Percentiles rank a stretch among this genome's conserved stretches.
These are phyloP conservation scores for Chrysoporthe cubensis DNA, from an alignment of 2,329 filamentous ascomycete species.

Conservation along the genomic window DNA sequence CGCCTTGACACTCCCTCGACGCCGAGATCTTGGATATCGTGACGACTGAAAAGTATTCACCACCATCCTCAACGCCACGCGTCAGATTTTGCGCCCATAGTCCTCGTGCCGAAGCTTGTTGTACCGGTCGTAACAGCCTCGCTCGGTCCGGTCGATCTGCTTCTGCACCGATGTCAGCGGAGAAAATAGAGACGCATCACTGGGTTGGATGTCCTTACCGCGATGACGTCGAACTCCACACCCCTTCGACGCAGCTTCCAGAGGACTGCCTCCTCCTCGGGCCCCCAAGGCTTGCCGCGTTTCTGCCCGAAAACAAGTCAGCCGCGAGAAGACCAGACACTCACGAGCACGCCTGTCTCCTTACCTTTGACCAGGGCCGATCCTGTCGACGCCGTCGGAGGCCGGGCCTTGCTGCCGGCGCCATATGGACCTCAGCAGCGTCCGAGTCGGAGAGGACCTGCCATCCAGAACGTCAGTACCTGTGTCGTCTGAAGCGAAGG, in stretches of 20 bases:
- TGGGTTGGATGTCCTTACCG: conserved; percentile 1
- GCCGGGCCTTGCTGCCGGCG: background rate
- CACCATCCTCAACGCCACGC: too few relatives aligned
- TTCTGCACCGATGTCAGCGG: background rate
- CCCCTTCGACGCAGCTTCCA: conserved; percentile 26
- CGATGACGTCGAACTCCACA: conserved; percentile 27
- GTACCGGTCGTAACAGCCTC: conserved; percentile 27
- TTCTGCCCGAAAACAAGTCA: conserved; percentile 14
- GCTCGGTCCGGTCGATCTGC: conserved; percentile 26
- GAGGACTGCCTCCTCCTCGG: conserved; percentile 24
- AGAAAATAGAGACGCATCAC: fast-evolving
- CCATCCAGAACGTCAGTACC: background rate
- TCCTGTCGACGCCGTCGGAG: conserved; percentile 3
- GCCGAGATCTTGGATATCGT: too few relatives aligned
- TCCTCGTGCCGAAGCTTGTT: conserved; percentile 28
- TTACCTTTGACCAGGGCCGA: conserved; percentile 29
- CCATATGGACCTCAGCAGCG: background rate
- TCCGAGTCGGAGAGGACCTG: conserved; percentile 12
- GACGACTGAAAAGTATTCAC: too few relatives aligned
- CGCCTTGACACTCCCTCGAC: too few relatives aligned
- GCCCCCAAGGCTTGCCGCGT: conserved; percentile 27
- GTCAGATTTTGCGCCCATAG: background rate
- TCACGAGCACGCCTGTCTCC: background rate
- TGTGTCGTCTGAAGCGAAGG: background rate
- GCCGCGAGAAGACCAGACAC: background rate